phyloP scores from a whole-genome alignment of 2,329 filamentous ascomycete genomes.

The Diplodia corticola region DNA sequence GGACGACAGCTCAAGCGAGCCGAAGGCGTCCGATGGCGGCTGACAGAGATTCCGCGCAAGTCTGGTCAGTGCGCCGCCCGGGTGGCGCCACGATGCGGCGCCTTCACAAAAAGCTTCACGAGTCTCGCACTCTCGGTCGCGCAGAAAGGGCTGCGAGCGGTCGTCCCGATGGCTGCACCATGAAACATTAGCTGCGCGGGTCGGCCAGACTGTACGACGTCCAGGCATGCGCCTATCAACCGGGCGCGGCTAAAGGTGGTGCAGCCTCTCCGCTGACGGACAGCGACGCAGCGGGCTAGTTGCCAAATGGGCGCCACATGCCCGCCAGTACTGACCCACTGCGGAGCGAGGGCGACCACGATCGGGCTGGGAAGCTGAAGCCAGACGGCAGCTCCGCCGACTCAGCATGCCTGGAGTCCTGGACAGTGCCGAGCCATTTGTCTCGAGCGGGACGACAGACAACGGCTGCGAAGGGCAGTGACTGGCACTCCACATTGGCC shows the following conservation, averaged over 20 bases:
- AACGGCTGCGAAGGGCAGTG: constrained; percentile 4
- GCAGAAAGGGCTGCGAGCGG: neutral
- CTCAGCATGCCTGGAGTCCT: neutral
- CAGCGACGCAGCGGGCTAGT: constrained; percentile 16
- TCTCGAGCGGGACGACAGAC: neutral
- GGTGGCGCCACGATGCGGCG: neutral
- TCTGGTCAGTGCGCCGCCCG: neutral
- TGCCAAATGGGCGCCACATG: constrained; percentile 3
- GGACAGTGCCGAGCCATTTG: neutral
- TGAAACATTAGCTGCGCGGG: constrained; percentile 9
- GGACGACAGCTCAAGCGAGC: neutral
- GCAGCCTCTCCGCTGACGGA: neutral
- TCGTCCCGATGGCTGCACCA: constrained; percentile 10
- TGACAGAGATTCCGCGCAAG: neutral
- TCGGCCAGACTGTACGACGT: neutral
- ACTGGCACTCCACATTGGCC: constrained; percentile 9
- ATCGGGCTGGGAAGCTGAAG: neutral
- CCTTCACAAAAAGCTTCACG: constrained; percentile 3
- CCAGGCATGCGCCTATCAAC: neutral
- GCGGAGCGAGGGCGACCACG: neutral
- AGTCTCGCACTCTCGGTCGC: neutral
- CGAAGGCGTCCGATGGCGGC: constrained; percentile 11
- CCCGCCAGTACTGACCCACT: neutral
- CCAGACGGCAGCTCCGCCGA: neutral
- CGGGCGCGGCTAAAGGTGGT: neutral